These are phyloP conservation scores for Uncinocarpus reesii DNA, from an alignment of 2,329 filamentous ascomycete species.

Conservation along the genomic window DNA sequence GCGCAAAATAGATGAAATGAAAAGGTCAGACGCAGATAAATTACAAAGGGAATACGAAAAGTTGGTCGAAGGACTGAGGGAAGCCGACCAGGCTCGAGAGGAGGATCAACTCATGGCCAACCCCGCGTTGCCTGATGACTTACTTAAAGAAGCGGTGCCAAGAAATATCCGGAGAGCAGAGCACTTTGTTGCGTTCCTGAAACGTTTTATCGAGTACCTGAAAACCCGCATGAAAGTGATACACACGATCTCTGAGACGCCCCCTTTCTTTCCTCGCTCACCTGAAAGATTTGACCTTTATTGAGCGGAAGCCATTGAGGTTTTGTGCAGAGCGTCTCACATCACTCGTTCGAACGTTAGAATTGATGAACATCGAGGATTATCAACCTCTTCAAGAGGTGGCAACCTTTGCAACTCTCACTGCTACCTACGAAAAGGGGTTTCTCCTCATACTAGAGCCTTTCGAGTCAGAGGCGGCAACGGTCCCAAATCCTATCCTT, in stretches of 20 bases:
- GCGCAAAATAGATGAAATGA: slow-evolving; percentile 84
- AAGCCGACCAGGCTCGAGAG: slow-evolving; percentile 76
- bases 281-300: slow-evolving; percentile 90
- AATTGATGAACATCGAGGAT: slow-evolving; percentile 95
- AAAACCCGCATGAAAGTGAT: slow-evolving; percentile 98
- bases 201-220: slow-evolving; percentile 93
- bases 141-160: slow-evolving; percentile 89
- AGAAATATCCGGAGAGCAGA: slow-evolving; percentile 94
- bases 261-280: slow-evolving; percentile 86
- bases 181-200: slow-evolving; percentile 89
- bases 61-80: slow-evolving; percentile 79
- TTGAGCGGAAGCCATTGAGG: slow-evolving; percentile 82
- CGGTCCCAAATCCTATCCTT: slow-evolving; percentile 90
- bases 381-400: slow-evolving; percentile 96
- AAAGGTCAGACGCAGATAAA: slow-evolving; percentile 87
- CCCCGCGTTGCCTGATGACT: slow-evolving; percentile 81
- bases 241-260: slow-evolving; percentile 94
- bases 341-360: slow-evolving; percentile 84
- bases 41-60: slow-evolving; percentile 93
- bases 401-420: slow-evolving; percentile 89
- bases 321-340: slow-evolving; percentile 94
- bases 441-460: slow-evolving; percentile 96
- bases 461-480: slow-evolving; percentile 88
- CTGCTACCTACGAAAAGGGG: slow-evolving; percentile 92
- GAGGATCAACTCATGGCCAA: slow-evolving; percentile 98